Base-by-base conservation (phyloP, 2,329 filamentous ascomycete genomes). In the Polytolypa hystricis region DNA sequence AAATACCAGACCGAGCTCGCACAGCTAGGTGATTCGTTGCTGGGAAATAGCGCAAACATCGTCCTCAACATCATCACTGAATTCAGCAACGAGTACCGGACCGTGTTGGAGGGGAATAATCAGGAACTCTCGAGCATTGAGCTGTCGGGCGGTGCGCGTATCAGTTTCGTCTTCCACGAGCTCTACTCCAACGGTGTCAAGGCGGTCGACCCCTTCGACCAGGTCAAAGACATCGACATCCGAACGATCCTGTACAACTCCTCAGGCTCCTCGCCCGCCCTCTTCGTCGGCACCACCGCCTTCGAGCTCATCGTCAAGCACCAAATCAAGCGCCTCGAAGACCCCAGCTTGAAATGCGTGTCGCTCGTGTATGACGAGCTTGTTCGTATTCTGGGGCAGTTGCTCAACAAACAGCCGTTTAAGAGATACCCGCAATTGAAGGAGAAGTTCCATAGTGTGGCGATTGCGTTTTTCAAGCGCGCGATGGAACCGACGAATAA, bases 151-250 rank as follows among this genome's bases (percentile, higher is more conserved):
- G 91, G 91, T 67, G 91, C 91, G 37, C 82, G 91, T 75, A 98
- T 98, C 60, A 94, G 86, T 58, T 98, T 98, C 56, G 91, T 98
- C 30, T 98, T 96, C 74, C 91, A 98, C 64, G 91, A 98, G 62
- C 73, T 98, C 11, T 98, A 98, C 65, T 81, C 86, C 39, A 96
- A 96, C 58, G 91, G 91, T 65, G 75, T 98, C 58, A 96, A 96
- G 71, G 87, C 91, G 1, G 81, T 98, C 29, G 93, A 98, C 61
- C 91, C 91, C 23, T 98, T 98, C 58, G 91, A 98, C 52, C 74
- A 87, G 46, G 86, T 96, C 61, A 98, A 96, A 68, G 91, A 98
- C 59, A 79, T 89, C 42, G 91, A 98, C 55, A 98, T 98, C 51
- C 81, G 93, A 49, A 96, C 85, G 16, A 89, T 95, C 43, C 74